A percentile compares a stretch with the other conserved stretches of the same genome.
Evolutionary conservation across 345 rosid species (phyloP).

Genomic region (Salix udensis): DNA sequence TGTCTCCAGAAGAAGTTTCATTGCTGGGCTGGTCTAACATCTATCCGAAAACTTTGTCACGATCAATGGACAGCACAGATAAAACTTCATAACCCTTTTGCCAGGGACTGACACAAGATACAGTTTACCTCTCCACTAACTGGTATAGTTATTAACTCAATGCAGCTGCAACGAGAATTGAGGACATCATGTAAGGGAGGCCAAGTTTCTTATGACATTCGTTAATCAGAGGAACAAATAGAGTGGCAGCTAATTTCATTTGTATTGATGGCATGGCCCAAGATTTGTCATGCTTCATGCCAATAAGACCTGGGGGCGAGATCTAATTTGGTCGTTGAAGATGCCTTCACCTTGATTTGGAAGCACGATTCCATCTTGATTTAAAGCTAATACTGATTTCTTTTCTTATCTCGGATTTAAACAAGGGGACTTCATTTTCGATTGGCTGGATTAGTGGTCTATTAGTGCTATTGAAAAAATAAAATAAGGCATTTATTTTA

Average conservation of each 20-base stretch:
- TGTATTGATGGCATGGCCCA: background rate
- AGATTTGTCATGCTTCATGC: background rate
- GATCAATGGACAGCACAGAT: slow-evolving; percentile 11
- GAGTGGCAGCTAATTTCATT: background rate
- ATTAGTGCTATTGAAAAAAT: background rate
- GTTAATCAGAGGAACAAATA: background rate
- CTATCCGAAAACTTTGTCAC: slow-evolving; percentile 29
- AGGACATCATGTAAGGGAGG: background rate
- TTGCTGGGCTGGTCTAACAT: slow-evolving; percentile 44
- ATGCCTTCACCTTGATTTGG: background rate
- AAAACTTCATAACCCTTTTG: background rate
- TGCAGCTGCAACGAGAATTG: background rate
- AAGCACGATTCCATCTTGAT: slow-evolving; percentile 11
- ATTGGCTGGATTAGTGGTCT: too few species aligned
- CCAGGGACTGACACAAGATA: background rate
- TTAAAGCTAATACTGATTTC: slow-evolving; percentile 6
- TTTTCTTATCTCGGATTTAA: background rate
- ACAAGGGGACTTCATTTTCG: background rate
- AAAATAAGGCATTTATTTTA: too few species aligned
- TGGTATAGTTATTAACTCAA: background rate
- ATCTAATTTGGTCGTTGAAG: background rate
- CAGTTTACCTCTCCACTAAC: background rate
- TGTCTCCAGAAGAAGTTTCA: slow-evolving; percentile 67
- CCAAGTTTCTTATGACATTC: background rate
- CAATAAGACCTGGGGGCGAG: background rate